Evolutionary conservation across 345 rosid species (phyloP), one percentile per base, ranked within the genome.

Genomic region (Schrenkiella parvula): DNA sequence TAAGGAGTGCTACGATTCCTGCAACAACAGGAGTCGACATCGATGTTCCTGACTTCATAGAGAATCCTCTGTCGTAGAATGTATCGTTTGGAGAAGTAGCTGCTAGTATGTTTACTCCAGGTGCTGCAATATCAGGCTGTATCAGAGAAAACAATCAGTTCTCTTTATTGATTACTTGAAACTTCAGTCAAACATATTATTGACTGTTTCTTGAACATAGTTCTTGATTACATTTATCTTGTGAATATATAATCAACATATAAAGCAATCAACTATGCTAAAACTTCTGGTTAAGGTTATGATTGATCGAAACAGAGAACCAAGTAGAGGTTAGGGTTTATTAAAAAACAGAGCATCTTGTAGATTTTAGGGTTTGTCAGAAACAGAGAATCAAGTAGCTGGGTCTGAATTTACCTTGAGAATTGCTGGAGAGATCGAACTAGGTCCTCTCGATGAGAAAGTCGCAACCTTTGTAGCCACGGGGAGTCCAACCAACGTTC

Each of bases 81-180:
- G 75, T 29, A 22, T 38, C 70, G 9, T 53, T 48, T 8, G 80
- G 73, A 12, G 70, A 62, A 41, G 59, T 67, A 0, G 81, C 81
- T 6, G 96, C 96, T 32, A 88, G 79, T 66, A 89, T 88, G 69
- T 86, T 85, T 64, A 79, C 88, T 57, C 89, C 91, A 1, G 93
- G 96, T 43, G 93, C 96, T 70, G 88, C 75, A 47, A 86, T 76
- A 58, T 90, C 96, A 10, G 96, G 96, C 92, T 87, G 80, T 37
- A 51, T 46, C 3, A 11, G 0, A 34, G 11, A 15, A 54, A 11
- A 67, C 13, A 8, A 34, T 14, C 8, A 48, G 11, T 28, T 58
- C 14, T 28, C 1, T 46, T 46, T 46, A 8, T 17, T 46, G 54
- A 17, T n/a, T 69, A 42, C 6, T 21, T 19, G 5, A 64, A 64